Conservation (phyloP, 1,284 basidiomycete genomes). For the Ganoderma sinense region DNA sequence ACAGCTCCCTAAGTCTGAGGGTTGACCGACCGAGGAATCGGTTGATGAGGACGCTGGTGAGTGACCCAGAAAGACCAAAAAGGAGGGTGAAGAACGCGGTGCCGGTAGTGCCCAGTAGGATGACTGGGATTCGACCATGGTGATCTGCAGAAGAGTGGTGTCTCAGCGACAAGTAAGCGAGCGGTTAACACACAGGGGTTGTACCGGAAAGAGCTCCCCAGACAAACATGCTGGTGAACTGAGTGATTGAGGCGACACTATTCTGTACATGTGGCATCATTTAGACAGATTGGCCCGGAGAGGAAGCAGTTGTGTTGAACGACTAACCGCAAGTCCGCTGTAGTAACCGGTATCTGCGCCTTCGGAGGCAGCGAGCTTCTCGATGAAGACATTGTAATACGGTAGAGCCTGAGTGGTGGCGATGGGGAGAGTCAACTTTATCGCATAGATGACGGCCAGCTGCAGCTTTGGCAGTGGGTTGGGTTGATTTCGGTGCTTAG, state of each 20-base stretch:
- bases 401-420: constrained; percentile 41
- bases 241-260: constrained; percentile 39
- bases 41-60: constrained; percentile 52
- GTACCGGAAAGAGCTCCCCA: constrained; percentile 46
- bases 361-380: constrained; percentile 38
- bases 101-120: constrained; percentile 60
- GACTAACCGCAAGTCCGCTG: constrained; percentile 41
- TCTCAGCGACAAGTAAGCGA: neutral
- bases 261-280: constrained; percentile 31
- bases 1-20: neutral
- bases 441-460: constrained; percentile 39
- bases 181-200: neutral
- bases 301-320: neutral
- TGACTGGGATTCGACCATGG: constrained; percentile 66
- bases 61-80: constrained; percentile 63
- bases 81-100: constrained; percentile 55
- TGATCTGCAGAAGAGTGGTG: constrained; percentile 51
- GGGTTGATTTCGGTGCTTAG: constrained; percentile 13
- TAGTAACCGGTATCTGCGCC: constrained; percentile 43
- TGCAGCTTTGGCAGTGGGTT: constrained; percentile 40
- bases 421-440: constrained; percentile 42
- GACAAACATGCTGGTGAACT: constrained; percentile 43
- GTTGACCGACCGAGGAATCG: constrained; percentile 46
- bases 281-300: neutral
- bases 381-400: constrained; percentile 47